Evolutionary conservation across 1,284 basidiomycete species (phyloP), one percentile per base, ranked within the genome.

Genomic region (Ceratobasidium sp.): DNA sequence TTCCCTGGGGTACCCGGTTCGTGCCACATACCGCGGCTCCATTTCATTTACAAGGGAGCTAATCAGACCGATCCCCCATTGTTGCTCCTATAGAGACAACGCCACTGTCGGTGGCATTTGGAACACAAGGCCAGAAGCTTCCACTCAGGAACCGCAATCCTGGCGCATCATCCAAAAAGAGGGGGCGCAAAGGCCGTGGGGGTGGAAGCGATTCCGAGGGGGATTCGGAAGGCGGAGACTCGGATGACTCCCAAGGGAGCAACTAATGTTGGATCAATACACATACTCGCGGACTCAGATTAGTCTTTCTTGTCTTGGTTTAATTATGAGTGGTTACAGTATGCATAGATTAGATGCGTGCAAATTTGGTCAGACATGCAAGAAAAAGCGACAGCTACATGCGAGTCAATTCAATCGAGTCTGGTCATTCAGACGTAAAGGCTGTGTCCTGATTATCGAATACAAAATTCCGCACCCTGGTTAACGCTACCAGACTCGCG

Each of bases 1-100:
- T 97, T 96, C 84, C 95, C 95, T 46, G 95, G 95, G 56, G 94
- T 96, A 41, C 92, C 93, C 84, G 91, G 92, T 93, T 81, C 79
- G 87, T 83, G 41, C 59, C 22, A 46, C 59, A 62, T 46, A 16
- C 16, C 22, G 11, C 77, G 74, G 48, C n/a, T 14, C 22, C 51
- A 31, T 41, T 46, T 39, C 53, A 68, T 19, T 59, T 39, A 4
- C 46, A 22, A 9, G 63, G 59, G 29, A 74, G 72, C 73, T 64
- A 75, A 75, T 76, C 76, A 76, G 75, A 43, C 29, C 71, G 14
- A 61, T 27, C 68, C 75, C 74, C 29, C 56, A 31, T 46, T 56
- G 77, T 75, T 76, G 74, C 80, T 43, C 29, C 41, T 9, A 29
- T 9, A 90, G 94, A 94, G 80, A 95, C 93, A 14, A 96, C 95